Conservation (phyloP, 306 rosid species). For the Dalbergia cochinchinensis region DNA sequence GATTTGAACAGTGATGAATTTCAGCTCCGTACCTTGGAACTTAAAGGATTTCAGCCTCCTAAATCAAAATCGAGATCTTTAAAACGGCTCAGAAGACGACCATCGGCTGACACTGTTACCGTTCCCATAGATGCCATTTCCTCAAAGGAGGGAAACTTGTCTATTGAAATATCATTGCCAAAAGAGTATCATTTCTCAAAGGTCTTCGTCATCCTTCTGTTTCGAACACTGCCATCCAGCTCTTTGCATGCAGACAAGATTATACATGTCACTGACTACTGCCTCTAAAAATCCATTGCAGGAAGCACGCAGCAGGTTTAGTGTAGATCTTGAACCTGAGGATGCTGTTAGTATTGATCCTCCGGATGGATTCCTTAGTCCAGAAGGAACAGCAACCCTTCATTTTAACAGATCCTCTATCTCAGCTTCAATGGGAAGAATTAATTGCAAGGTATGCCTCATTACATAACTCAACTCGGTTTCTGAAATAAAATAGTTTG, state of each 20-base stretch:
- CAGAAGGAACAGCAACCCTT: constrained; percentile 83
- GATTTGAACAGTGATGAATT: constrained; percentile 63
- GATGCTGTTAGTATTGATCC: constrained; percentile 72
- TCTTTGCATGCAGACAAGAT: background rate
- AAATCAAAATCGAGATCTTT: constrained; percentile 62
- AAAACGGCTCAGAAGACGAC: constrained; percentile 81
- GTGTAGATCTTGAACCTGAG: constrained; percentile 83
- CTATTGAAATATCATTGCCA: constrained; percentile 71
- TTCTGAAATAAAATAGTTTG: constrained; percentile 20
- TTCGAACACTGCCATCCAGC: constrained; percentile 31
- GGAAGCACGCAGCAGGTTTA: constrained; percentile 96
- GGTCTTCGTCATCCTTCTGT: constrained; percentile 55
- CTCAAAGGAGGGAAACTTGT: constrained; percentile 78
- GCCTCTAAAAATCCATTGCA: constrained; percentile 53
- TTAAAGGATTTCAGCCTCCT: constrained; percentile 92
- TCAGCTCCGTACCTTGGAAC: constrained; percentile 74
- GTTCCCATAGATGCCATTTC: constrained; percentile 66
- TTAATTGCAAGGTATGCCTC: constrained; percentile 87
- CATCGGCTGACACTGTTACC: constrained; percentile 75
- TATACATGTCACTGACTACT: constrained; percentile 35
- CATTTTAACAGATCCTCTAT: constrained; percentile 77
- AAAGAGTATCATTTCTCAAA: constrained; percentile 92
- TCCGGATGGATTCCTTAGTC: constrained; percentile 79
- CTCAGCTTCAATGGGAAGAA: constrained; percentile 70
- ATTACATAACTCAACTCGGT: constrained; percentile 39